Evolutionary conservation across 441 rosid species (phyloP), one percentile per base, ranked within the genome.

Genomic region (Bruguiera hainesii): DNA sequence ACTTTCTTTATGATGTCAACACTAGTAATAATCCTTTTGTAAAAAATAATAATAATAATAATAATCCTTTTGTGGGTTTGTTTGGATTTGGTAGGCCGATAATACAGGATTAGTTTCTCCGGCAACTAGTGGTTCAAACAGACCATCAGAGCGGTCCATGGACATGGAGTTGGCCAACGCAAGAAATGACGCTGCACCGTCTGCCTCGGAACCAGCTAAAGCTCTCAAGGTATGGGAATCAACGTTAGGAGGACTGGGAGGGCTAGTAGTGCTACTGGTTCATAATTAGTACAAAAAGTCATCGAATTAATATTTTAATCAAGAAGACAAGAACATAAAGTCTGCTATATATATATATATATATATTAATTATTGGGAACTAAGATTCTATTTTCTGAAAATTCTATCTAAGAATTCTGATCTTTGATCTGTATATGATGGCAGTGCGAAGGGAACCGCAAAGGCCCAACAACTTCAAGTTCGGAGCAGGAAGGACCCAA

Each of bases 401-500:
- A 57, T 61, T 30, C 66, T 67, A 65, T 62, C 55, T 71, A 63
- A 63, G 11, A 56, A 53, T 15, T 46, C 49, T 61, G 48, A 25
- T 70, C 59, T 63, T 42, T 42, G 48, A 42, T 13, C 48, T 42
- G 48, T 42, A 42, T 77, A 71, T 11, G 56, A 53, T 78, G 65
- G 77, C 85, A 94, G 98, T 83, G 90, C 35, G 96, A 85, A 79
- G 96, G 85, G 60, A 89, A 77, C 69, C 85, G 90, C 48, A 94
- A 86, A 84, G 96, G 90, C 29, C 87, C 68, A 29, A 64, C 83
- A 73, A 81, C 90, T 35, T 86, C 96, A 67, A 73, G 81, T 73
- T 89, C 96, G 39, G 97, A 89, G 79, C 92, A 89, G 57, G 97
- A 89, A 81, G 89, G 83, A 68, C 92, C 98, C 56, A 88, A 88